Percentiles rank a stretch among this genome's conserved stretches.
Conservation (phyloP, 768 basidiomycete species). For the Termitomyces sp. region DNA sequence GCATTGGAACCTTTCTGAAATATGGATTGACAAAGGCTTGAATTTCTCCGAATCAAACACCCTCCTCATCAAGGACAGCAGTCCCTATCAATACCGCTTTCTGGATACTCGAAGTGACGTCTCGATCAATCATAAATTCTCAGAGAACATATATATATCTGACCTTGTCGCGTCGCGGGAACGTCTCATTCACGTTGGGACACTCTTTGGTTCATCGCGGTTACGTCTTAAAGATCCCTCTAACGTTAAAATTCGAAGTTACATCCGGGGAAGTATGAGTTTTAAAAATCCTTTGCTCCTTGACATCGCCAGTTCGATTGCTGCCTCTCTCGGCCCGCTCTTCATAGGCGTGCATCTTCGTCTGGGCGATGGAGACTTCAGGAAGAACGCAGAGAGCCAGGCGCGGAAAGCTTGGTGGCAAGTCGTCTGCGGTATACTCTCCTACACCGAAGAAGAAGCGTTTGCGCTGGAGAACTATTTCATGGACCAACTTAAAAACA, state of each 20-base stretch:
- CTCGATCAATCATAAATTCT: conserved; percentile 32
- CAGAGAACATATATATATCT: conserved; percentile 34
- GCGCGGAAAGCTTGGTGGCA: conserved; percentile 49
- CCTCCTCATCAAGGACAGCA: conserved; percentile 43
- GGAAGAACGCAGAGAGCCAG: conserved; percentile 31
- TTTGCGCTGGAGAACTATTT: conserved; percentile 21
- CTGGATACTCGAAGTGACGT: conserved; percentile 33
- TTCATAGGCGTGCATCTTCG: conserved; percentile 68
- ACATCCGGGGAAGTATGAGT: conserved; percentile 51
- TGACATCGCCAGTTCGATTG: conserved; percentile 37
- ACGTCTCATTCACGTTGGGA: conserved; percentile 63
- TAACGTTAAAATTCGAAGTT: conserved; percentile 36
- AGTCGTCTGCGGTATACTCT: conserved; percentile 45
- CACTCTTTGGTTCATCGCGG: conserved; percentile 72
- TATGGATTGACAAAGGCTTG: conserved; percentile 41
- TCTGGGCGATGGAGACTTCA: conserved; percentile 63
- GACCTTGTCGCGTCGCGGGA: conserved; percentile 32
- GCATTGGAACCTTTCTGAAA: conserved; percentile 42
- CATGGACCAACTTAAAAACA: background rate
- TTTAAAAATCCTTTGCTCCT: conserved; percentile 45
- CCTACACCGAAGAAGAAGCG: conserved; percentile 29
- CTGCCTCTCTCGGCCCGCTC: conserved; percentile 30
- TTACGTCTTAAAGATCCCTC: conserved; percentile 39
- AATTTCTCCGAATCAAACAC: conserved; percentile 32
- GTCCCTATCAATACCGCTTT: conserved; percentile 61